Evolutionary conservation across 768 basidiomycete genomes (phyloP).

Genomic region (Hypsizygus marmoreus): DNA sequence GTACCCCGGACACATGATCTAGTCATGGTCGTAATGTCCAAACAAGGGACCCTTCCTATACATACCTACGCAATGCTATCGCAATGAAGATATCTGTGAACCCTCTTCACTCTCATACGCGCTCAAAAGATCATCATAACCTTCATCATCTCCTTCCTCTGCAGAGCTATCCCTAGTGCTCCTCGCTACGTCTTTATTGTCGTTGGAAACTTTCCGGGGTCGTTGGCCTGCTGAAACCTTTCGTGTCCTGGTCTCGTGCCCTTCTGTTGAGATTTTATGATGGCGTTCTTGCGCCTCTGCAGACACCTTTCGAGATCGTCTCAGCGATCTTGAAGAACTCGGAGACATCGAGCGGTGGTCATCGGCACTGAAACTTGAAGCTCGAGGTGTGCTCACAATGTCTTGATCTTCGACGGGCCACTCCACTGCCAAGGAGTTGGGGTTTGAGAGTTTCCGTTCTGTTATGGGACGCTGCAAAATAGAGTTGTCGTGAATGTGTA

Average conservation of each 20-base stretch:
- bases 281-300: conserved; percentile 31
- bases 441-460: conserved; percentile 42
- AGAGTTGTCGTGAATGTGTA: conserved; percentile 43
- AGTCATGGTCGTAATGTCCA: no score
- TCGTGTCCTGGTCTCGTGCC: conserved; percentile 34
- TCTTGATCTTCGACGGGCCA: conserved; percentile 56
- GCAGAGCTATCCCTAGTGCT: conserved; percentile 61
- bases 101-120: conserved; percentile 81
- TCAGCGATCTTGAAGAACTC: conserved; percentile 28
- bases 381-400: conserved; percentile 56
- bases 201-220: conserved; percentile 50
- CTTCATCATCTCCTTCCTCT: conserved; percentile 77
- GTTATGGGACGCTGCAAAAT: conserved; percentile 18
- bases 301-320: conserved; percentile 43
- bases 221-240: conserved; percentile 48
- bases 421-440: conserved; percentile 52
- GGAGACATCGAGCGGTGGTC: conserved; percentile 30
- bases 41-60: no score
- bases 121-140: conserved; percentile 76
- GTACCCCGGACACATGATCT: neutral
- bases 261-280: conserved; percentile 35
- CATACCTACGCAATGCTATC: conserved; percentile 8
- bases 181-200: conserved; percentile 38
- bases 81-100: conserved; percentile 9
- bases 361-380: conserved; percentile 45